A percentile compares a stretch with the other conserved stretches of the same genome.
Evolutionary conservation across 176 grass and related monocot genomes (phyloP).

Genomic region (Triticum urartu): DNA sequence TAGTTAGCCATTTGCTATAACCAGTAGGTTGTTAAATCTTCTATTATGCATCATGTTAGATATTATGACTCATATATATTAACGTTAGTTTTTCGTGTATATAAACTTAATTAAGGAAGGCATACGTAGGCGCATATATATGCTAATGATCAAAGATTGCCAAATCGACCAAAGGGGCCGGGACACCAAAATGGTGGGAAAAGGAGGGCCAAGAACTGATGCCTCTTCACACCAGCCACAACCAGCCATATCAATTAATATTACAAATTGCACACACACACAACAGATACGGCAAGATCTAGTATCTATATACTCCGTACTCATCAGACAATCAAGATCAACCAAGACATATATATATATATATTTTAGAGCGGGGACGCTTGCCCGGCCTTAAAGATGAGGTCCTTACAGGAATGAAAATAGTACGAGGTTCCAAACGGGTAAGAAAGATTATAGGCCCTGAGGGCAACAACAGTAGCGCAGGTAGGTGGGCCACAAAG

Average conservation of each 20-base stretch:
- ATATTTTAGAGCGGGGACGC: not conserved
- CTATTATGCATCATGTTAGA: not conserved
- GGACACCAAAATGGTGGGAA: slow-evolving; percentile 19
- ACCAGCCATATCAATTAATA: slow-evolving; percentile 33
- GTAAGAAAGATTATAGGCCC: too few relatives aligned
- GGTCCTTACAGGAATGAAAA: too few relatives aligned
- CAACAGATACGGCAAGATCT: not conserved
- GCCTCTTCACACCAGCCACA: slow-evolving; percentile 22
- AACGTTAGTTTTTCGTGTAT: not conserved
- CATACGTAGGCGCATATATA: slow-evolving; percentile 32
- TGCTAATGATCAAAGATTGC: slow-evolving; percentile 30
- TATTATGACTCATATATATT: not conserved
- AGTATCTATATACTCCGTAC: not conserved
- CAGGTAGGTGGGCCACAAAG: not conserved
- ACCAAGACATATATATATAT: slow-evolving; percentile 11
- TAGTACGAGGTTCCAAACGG: too few relatives aligned
- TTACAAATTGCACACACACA: not conserved
- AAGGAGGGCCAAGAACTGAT: slow-evolving; percentile 35
- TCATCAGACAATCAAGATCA: too few relatives aligned
- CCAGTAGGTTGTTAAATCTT: not conserved
- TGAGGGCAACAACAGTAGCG: too few relatives aligned
- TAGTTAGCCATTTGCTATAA: not conserved
- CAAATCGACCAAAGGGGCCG: slow-evolving; percentile 34
- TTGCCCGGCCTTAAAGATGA: too few relatives aligned
- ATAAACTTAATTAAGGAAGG: not conserved